Evolutionary conservation across 176 grass and related monocot genomes (phyloP).

Genomic region (Themeda triandra): DNA sequence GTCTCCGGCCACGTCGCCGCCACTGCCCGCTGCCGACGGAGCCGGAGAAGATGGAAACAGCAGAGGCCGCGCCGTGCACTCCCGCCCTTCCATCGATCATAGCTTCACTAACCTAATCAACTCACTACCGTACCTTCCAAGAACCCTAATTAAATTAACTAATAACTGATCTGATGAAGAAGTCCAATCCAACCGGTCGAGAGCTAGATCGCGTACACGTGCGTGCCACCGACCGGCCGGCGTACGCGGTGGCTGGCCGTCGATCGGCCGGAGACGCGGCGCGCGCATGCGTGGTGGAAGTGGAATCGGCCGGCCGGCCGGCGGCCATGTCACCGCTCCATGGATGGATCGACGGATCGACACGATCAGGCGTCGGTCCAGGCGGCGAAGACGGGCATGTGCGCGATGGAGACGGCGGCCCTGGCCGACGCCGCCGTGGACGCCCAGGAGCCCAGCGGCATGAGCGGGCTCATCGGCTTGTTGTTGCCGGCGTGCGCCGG

Average conservation of each 20-base stretch:
- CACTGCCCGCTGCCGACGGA: neutral
- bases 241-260: neutral
- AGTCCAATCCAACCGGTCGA: neutral
- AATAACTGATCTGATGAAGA: neutral
- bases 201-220: no score
- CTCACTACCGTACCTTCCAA: neutral
- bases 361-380: conserved; percentile 75
- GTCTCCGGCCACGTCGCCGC: neutral
- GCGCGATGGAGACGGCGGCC: conserved; percentile 77
- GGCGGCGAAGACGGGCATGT: conserved; percentile 84
- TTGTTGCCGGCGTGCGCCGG: neutral
- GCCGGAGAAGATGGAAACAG: conserved; percentile 48
- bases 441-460: conserved; percentile 63
- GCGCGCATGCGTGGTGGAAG: no score
- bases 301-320: neutral
- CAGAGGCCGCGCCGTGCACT: conserved; percentile 30
- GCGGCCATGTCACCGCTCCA: neutral
- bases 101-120: neutral
- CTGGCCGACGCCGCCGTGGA: conserved; percentile 30
- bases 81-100: neutral
- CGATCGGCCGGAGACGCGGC: no score
- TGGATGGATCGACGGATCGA: neutral
- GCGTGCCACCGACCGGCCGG: neutral
- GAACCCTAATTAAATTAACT: conserved; percentile 2
- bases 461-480: conserved; percentile 47